These are phyloP conservation scores for Malus hybrid DNA, from an alignment of 331 rosid species.

Conservation along the genomic window DNA sequence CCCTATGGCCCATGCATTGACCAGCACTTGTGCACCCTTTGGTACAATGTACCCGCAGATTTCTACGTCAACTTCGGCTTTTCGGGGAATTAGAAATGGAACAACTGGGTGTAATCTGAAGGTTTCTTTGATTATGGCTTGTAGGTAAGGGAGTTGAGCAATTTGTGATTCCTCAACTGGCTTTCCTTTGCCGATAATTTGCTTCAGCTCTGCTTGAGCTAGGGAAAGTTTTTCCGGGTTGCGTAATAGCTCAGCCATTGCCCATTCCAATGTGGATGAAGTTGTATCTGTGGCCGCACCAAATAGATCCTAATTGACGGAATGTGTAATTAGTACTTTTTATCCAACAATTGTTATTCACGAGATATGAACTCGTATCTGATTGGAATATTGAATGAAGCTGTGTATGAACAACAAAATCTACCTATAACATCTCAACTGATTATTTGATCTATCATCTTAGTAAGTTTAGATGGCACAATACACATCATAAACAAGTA, in stretches of 20 bases:
- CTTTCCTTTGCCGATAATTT: neutral
- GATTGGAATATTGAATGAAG: neutral
- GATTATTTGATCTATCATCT: no score
- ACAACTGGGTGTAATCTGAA: conserved; percentile 2
- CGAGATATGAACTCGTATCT: no score
- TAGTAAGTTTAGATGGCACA: no score
- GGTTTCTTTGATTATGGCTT: neutral
- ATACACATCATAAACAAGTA: no score
- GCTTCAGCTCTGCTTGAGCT: neutral
- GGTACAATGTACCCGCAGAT: conserved; percentile 11
- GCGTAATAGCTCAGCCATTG: neutral
- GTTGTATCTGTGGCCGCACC: neutral
- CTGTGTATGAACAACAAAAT: no score
- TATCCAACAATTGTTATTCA: no score
- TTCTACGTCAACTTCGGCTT: neutral
- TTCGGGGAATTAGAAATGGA: conserved; percentile 2
- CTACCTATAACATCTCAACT: no score
- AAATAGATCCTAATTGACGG: neutral
- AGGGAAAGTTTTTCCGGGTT: neutral
- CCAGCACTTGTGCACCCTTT: neutral
- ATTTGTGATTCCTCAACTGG: neutral
- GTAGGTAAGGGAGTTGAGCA: neutral
- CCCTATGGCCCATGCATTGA: conserved; percentile 3
- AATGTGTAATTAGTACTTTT: neutral
- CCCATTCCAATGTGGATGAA: neutral